These are phyloP conservation scores for peach (Prunus persica) DNA, from an alignment of 306 rosid genomes.

Conservation along the genomic window Prunus_persica_NCBIv2 NC_034012.1:22939501-22940000, in stretches of 20 bases:
- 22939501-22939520: conserved; percentile 16
- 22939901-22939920: neutral
- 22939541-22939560: too few species aligned
- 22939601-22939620: conserved; percentile 27
- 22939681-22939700: conserved; percentile 1
- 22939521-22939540: conserved; percentile 4
- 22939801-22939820: too few species aligned
- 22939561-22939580: neutral
- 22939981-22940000: neutral
- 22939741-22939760: neutral
- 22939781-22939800: too few species aligned
- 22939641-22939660: conserved; percentile 40
- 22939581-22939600: neutral
- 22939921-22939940: neutral
- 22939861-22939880: neutral
- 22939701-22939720: conserved; percentile 2
- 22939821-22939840: too few species aligned
- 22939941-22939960: neutral
- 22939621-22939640: conserved; percentile 49
- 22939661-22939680: conserved; percentile 61
- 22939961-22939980: neutral
- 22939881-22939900: neutral
- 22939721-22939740: neutral
- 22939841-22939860: neutral
- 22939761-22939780: too few species aligned